These are phyloP conservation scores for Lithocarpus polystachyus DNA, from an alignment of 306 rosid species.

Conservation along the genomic window DNA sequence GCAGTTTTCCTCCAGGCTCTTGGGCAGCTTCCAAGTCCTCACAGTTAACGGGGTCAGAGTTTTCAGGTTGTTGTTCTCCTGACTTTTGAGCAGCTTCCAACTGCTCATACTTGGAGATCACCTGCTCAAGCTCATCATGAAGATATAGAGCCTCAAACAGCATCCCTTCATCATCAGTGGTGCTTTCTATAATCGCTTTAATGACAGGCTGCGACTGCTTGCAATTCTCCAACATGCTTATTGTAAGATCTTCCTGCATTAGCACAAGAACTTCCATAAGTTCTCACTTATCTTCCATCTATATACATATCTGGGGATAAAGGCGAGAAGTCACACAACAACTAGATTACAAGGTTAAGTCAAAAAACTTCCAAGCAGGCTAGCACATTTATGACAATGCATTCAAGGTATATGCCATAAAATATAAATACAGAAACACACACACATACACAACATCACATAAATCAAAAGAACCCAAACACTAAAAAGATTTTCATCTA, in stretches of 20 bases:
- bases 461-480: background rate
- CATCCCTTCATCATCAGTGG: constrained; percentile 63
- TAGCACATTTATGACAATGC: background rate
- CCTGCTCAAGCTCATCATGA: constrained; percentile 71
- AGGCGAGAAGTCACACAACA: background rate
- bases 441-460: background rate
- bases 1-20: constrained; percentile 16
- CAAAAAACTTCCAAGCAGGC: background rate
- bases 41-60: constrained; percentile 28
- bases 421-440: background rate
- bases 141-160: constrained; percentile 79
- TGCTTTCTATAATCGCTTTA: constrained; percentile 66
- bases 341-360: background rate
- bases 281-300: background rate
- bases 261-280: constrained; percentile 15
- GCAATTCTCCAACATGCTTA: constrained; percentile 72
- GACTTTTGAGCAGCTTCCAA: constrained; percentile 50
- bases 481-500: background rate
- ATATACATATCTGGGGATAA: background rate
- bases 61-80: constrained; percentile 30
- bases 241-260: constrained; percentile 67
- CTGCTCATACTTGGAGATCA: constrained; percentile 62
- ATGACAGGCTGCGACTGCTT: constrained; percentile 59
- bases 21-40: constrained; percentile 30
- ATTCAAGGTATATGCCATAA: background rate